Conservation (phyloP, 2,329 filamentous ascomycete genomes). For the Colletotrichum incanum region DNA sequence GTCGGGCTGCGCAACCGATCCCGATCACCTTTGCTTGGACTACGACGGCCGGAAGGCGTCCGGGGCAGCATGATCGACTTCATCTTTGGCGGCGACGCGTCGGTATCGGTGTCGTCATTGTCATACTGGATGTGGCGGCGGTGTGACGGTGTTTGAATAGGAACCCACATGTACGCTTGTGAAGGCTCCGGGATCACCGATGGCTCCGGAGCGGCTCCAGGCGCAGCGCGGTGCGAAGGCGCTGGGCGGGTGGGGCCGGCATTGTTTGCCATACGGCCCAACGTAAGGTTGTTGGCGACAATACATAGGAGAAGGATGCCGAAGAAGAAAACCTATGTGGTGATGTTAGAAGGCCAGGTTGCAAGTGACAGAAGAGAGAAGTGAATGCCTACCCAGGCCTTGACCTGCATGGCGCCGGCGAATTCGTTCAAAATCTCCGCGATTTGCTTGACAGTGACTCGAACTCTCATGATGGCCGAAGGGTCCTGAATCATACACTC, state of each 20-base stretch:
- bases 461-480: conserved; percentile 81
- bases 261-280: conserved; percentile 55
- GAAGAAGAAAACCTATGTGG: conserved; percentile 65
- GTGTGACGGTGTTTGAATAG: conserved; percentile 65
- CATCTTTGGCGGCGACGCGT: conserved; percentile 61
- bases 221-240: conserved; percentile 48
- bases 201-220: conserved; percentile 41
- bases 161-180: conserved; percentile 66
- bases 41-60: conserved; percentile 64
- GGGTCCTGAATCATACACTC: conserved; percentile 91
- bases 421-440: conserved; percentile 96
- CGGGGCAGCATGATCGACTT: conserved; percentile 60
- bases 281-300: conserved; percentile 66
- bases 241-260: conserved; percentile 46
- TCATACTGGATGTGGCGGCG: conserved; percentile 57
- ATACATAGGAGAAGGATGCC: conserved; percentile 64
- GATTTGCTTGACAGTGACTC: conserved; percentile 88
- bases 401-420: conserved; percentile 90
- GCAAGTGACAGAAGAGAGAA: neutral
- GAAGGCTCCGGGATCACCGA: conserved; percentile 50
- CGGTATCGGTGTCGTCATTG: conserved; percentile 67
- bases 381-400: conserved; percentile 69
- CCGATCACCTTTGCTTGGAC: conserved; percentile 66
- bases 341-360: neutral
- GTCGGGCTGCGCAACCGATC: conserved; percentile 65